Evolutionary conservation across 2,329 filamentous ascomycete genomes (phyloP).

Genomic region (Colletotrichum siamense): DNA sequence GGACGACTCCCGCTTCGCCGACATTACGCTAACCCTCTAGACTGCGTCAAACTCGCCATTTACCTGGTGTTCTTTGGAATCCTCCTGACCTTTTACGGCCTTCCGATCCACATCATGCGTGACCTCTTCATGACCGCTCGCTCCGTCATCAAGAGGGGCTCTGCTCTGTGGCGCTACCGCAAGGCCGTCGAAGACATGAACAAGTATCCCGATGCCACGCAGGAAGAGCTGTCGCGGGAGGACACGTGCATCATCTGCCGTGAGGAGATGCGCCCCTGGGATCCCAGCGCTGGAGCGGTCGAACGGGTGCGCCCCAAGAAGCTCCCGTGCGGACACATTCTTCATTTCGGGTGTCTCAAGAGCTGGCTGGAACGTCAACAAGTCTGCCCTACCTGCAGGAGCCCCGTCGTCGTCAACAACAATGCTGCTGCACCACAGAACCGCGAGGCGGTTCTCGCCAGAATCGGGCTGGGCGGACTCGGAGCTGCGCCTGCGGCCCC

Average conservation of each 20-base stretch:
- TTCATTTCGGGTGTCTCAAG: slow-evolving; percentile 93
- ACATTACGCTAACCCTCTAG: slow-evolving; percentile 47
- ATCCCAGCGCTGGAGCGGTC: slow-evolving; percentile 66
- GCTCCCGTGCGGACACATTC: slow-evolving; percentile 91
- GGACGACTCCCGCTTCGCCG: background rate
- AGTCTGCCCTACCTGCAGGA: slow-evolving; percentile 92
- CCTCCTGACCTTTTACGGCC: slow-evolving; percentile 89
- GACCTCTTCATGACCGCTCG: slow-evolving; percentile 94
- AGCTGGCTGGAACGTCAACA: slow-evolving; percentile 98
- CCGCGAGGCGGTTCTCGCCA: slow-evolving; percentile 38
- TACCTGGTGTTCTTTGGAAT: slow-evolving; percentile 94
- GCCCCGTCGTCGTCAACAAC: slow-evolving; percentile 73
- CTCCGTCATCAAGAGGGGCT: slow-evolving; percentile 89
- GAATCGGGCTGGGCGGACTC: slow-evolving; percentile 30
- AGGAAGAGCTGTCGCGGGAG: slow-evolving; percentile 82
- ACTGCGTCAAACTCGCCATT: slow-evolving; percentile 88
- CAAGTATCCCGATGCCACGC: slow-evolving; percentile 87
- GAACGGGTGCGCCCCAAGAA: slow-evolving; percentile 92
- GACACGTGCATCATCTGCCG: slow-evolving; percentile 98
- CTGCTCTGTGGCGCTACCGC: slow-evolving; percentile 87
- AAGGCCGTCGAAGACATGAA: slow-evolving; percentile 96
- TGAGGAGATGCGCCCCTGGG: slow-evolving; percentile 91
- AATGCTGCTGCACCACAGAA: slow-evolving; percentile 37
- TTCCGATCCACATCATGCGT: slow-evolving; percentile 95
- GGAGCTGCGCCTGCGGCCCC: slow-evolving; percentile 24